A percentile compares a stretch with the other conserved stretches of the same genome.
These are phyloP conservation scores for Cystobasidium ongulense DNA, from an alignment of 768 basidiomycete genomes.

Conservation along the genomic window DNA sequence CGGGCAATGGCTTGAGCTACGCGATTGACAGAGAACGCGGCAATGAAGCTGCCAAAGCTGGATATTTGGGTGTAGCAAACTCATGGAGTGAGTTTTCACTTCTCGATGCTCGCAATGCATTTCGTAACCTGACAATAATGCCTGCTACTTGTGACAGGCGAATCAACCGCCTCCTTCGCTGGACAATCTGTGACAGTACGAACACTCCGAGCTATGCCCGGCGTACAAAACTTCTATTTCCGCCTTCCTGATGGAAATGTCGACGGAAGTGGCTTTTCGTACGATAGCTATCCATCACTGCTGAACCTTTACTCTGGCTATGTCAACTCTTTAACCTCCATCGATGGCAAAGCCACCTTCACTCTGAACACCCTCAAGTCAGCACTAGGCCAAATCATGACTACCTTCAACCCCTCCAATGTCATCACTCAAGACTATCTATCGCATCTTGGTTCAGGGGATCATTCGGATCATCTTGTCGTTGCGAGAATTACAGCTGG, in stretches of 20 bases:
- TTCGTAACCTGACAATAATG: background rate
- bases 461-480: slow-evolving; percentile 31
- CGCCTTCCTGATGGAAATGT: slow-evolving; percentile 13
- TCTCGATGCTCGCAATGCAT: background rate
- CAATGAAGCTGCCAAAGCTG: background rate
- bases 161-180: slow-evolving; percentile 8
- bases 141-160: no score
- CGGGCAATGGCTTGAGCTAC: background rate
- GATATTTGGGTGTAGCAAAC: background rate
- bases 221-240: background rate
- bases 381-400: slow-evolving; percentile 23
- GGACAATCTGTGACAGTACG: slow-evolving; percentile 11
- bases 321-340: background rate
- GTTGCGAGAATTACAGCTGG: background rate
- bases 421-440: slow-evolving; percentile 30
- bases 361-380: background rate
- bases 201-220: slow-evolving; percentile 2
- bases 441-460: background rate
- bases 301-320: slow-evolving; percentile 27
- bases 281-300: slow-evolving; percentile 17
- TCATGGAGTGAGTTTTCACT: background rate
- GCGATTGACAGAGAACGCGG: slow-evolving; percentile 4
- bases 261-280: background rate
- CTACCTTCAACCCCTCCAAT: background rate
- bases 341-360: slow-evolving; percentile 12